These are phyloP conservation scores for Stenogyne calaminthoides DNA, from an alignment of 305 asterid genomes.

Conservation along the genomic window DNA sequence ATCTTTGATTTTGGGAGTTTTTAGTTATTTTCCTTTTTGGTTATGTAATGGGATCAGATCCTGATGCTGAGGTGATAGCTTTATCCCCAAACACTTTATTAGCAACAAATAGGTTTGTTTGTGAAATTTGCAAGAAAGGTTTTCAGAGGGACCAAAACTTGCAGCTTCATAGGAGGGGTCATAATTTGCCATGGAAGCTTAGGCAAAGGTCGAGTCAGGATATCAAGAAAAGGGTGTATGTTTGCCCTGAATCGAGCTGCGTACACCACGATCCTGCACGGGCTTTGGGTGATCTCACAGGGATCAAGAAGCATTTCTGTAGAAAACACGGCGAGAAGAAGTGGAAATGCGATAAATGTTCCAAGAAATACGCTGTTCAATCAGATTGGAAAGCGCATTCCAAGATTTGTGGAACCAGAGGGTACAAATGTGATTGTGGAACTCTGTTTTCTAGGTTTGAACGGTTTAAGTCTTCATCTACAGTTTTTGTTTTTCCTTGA, in stretches of 20 bases:
- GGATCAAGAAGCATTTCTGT: conserved; percentile 69
- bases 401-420: conserved; percentile 66
- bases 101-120: conserved; percentile 63
- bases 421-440: conserved; percentile 66
- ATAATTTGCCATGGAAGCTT: conserved; percentile 69
- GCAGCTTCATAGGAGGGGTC: conserved; percentile 69
- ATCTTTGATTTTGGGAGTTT: not conserved
- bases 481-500: not conserved
- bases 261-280: conserved; percentile 56
- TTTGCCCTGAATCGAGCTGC: conserved; percentile 61
- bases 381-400: conserved; percentile 69
- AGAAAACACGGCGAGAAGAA: conserved; percentile 72
- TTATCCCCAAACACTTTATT: conserved; percentile 56
- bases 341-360: conserved; percentile 65
- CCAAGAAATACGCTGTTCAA: conserved; percentile 60
- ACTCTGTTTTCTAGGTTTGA: conserved; percentile 54
- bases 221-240: conserved; percentile 52
- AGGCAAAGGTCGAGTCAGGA: conserved; percentile 50
- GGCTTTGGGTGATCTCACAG: conserved; percentile 64
- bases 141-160: conserved; percentile 69
- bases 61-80: conserved; percentile 68
- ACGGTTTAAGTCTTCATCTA: not conserved
- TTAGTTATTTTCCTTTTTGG: not conserved
- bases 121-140: conserved; percentile 65
- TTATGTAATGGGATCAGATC: conserved; percentile 42